Evolutionary conservation across 352 stramenopile species (phyloP).

Genomic region (Pythium plurisporium): DNA sequence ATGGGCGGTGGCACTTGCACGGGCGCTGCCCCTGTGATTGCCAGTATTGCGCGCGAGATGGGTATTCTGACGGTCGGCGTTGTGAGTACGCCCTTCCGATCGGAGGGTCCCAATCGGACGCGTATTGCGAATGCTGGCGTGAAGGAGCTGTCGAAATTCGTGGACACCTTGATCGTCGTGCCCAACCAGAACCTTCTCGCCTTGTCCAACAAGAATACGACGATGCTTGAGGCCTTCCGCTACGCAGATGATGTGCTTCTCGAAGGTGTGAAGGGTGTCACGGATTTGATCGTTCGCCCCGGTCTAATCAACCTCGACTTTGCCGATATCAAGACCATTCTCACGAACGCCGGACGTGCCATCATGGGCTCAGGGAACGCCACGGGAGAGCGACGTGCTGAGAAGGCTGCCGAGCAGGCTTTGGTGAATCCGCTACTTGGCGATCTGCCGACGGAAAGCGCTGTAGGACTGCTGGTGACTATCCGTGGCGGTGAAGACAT

Average conservation of each 20-base stretch:
- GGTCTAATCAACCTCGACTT: conserved; percentile 98
- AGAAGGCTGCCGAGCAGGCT: conserved; percentile 90
- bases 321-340: conserved; percentile 95
- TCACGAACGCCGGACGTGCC: conserved; percentile 91
- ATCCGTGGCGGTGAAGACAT: conserved; percentile 93
- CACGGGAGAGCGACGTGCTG: conserved; percentile 70
- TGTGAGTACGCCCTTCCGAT: conserved; percentile 95
- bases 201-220: conserved; percentile 91
- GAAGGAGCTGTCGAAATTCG: conserved; percentile 88
- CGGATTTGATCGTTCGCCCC: conserved; percentile 94
- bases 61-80: conserved; percentile 94
- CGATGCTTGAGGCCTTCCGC: conserved; percentile 91
- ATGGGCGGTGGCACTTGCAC: conserved; percentile 93
- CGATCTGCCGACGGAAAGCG: conserved; percentile 91
- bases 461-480: conserved; percentile 93
- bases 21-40: conserved; percentile 91
- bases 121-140: conserved; percentile 91
- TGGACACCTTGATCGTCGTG: conserved; percentile 96
- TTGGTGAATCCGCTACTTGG: conserved; percentile 93
- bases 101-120: conserved; percentile 93
- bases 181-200: conserved; percentile 95
- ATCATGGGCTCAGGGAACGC: conserved; percentile 94
- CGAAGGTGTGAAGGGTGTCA: conserved; percentile 94
- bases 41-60: conserved; percentile 89
- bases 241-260: conserved; percentile 94